These are phyloP conservation scores for Neurospora sp. DNA, from an alignment of 495 filamentous ascomycete genomes.

Conservation along the genomic window DNA sequence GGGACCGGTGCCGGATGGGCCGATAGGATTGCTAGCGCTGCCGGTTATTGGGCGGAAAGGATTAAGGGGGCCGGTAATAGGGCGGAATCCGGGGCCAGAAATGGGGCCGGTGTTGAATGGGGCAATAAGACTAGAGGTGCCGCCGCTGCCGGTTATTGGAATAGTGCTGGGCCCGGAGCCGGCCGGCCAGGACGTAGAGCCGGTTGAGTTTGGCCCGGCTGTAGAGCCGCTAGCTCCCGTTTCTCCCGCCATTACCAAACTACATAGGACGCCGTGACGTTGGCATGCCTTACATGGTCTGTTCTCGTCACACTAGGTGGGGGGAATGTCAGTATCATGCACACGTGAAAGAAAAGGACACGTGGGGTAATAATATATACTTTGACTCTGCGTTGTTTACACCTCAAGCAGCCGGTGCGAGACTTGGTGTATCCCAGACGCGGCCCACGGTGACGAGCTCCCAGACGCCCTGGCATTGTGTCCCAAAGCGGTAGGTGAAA, in stretches of 20 bases:
- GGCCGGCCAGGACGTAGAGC: not conserved
- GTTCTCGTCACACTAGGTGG: constrained; percentile 20
- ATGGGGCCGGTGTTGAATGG: not conserved
- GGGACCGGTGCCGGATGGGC: not conserved
- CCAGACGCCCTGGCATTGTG: not conserved
- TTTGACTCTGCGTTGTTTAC: constrained; percentile 25
- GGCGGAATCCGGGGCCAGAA: not conserved
- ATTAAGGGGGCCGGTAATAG: not conserved
- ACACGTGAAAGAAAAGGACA: not conserved
- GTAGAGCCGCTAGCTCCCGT: not conserved
- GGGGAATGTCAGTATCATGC: not conserved
- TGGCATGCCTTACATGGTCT: constrained; percentile 21
- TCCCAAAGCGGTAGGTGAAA: not conserved
- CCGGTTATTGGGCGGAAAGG: not conserved
- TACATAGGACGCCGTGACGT: constrained; percentile 22
- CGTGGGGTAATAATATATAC: not conserved
- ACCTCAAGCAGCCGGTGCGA: constrained; percentile 18
- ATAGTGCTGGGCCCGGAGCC: not conserved
- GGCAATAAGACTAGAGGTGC: not conserved
- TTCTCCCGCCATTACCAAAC: constrained; percentile 5
- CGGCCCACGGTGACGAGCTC: constrained; percentile 4
- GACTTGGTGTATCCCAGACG: constrained; percentile 24
- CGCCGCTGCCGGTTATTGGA: not conserved
- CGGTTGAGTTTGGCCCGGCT: not conserved
- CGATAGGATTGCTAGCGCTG: not conserved